Evolutionary conservation across 1,139 yeast genomes (phyloP).

Genomic region (Lodderomyces beijingensis): DNA sequence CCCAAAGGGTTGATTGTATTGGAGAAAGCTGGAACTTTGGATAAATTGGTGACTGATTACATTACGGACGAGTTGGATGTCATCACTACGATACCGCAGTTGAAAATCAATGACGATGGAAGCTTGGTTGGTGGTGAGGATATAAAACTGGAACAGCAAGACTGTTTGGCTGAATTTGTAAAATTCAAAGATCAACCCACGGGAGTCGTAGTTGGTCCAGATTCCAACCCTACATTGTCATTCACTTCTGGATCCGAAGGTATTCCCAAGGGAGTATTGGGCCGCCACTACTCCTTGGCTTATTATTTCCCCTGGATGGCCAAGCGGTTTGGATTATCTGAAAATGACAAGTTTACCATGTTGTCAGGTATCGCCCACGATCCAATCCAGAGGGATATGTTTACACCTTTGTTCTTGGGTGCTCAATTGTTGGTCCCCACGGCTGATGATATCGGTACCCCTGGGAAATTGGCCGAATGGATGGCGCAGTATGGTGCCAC

Average conservation of each 20-base stretch:
- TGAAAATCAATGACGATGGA: constrained; percentile 78
- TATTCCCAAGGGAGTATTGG: constrained; percentile 96
- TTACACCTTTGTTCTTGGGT: constrained; percentile 94
- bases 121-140: constrained; percentile 55
- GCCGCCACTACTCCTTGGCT: constrained; percentile 94
- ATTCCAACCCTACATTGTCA: constrained; percentile 91
- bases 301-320: constrained; percentile 99
- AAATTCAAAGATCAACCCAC: constrained; percentile 53
- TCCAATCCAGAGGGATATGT: constrained; percentile 98
- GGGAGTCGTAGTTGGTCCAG: constrained; percentile 96
- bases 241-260: constrained; percentile 99
- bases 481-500: constrained; percentile 89
- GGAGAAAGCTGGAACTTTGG: constrained; percentile 82
- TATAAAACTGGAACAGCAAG: constrained; percentile 22
- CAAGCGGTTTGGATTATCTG: constrained; percentile 68
- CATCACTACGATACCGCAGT: constrained; percentile 67
- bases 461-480: constrained; percentile 97
- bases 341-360: constrained; percentile 90
- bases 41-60: constrained; percentile 71
- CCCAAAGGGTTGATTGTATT: constrained; percentile 89
- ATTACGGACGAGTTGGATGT: constrained; percentile 69
- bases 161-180: constrained; percentile 48
- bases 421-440: constrained; percentile 93
- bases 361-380: constrained; percentile 98
- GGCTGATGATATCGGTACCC: constrained; percentile 96